phyloP scores from a whole-genome alignment of 306 rosid species.

The Ammopiptanthus mongolicus region DNA sequence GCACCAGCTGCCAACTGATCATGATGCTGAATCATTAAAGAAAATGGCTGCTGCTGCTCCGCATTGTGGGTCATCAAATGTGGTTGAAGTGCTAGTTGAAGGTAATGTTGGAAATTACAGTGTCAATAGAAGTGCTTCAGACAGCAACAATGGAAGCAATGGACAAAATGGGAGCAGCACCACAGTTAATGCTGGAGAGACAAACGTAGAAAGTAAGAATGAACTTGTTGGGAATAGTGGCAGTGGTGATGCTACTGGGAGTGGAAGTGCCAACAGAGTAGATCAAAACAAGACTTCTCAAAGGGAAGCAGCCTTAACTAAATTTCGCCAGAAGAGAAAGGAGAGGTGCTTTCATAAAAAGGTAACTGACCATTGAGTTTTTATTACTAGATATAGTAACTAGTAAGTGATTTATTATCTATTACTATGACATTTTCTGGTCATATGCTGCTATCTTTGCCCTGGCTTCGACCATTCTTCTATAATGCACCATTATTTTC shows the following conservation, averaged over 20 bases:
- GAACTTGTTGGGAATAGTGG: slow-evolving; percentile 48
- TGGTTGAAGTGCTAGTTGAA: slow-evolving; percentile 44
- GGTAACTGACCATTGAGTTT: slow-evolving; percentile 40
- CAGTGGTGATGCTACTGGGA: slow-evolving; percentile 64
- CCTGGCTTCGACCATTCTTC: background rate
- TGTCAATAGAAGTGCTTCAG: slow-evolving; percentile 62
- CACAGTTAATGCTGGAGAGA: slow-evolving; percentile 48
- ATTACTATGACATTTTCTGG: background rate
- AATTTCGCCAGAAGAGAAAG: slow-evolving; percentile 70
- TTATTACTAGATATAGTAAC: background rate
- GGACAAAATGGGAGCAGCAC: slow-evolving; percentile 64
- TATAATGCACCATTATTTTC: background rate
- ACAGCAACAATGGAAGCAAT: slow-evolving; percentile 79
- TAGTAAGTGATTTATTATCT: background rate
- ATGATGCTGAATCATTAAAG: slow-evolving; percentile 45
- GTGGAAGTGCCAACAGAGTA: slow-evolving; percentile 46
- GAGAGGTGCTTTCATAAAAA: slow-evolving; percentile 73
- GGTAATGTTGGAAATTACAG: slow-evolving; percentile 58
- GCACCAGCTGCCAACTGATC: slow-evolving; percentile 38
- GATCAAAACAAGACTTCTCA: slow-evolving; percentile 51
- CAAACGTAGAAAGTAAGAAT: slow-evolving; percentile 52
- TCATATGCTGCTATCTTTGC: background rate
- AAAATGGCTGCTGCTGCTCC: slow-evolving; percentile 54
- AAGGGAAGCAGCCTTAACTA: slow-evolving; percentile 76
- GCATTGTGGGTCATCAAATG: slow-evolving; percentile 62